Conservation (phyloP, 192 early-diverging fungal species). For the Neocallimastix lanati region DNA sequence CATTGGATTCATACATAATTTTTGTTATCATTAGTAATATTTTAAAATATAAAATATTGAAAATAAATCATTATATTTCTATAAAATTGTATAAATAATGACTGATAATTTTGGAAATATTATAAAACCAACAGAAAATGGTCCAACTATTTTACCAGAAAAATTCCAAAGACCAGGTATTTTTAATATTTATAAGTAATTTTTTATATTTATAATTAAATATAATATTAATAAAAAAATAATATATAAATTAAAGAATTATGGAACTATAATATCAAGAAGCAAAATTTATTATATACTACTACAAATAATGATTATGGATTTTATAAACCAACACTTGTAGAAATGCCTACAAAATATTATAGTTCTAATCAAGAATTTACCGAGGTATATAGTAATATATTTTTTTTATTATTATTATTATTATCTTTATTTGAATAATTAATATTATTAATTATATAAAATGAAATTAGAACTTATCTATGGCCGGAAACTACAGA, state of each 20-base stretch:
- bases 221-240: too few species aligned
- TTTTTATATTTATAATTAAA: too few species aligned
- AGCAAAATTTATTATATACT: neutral
- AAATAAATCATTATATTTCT: too few species aligned
- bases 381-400: neutral
- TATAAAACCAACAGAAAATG: neutral
- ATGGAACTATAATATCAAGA: neutral
- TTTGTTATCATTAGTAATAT: too few species aligned
- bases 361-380: neutral
- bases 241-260: neutral
- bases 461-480: neutral
- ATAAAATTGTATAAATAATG: too few species aligned
- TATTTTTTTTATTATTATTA: too few species aligned
- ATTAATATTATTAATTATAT: too few species aligned
- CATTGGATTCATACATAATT: too few species aligned
- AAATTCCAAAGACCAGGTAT: neutral
- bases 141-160: neutral
- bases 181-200: neutral
- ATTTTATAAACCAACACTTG: neutral
- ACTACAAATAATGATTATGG: neutral
- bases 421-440: too few species aligned
- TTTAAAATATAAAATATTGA: too few species aligned
- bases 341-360: neutral
- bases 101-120: neutral
- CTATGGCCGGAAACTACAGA: neutral